Evolutionary conservation across 2,329 filamentous ascomycete genomes (phyloP), one percentile per base, ranked within the genome.

Genomic region (Aspergillus caelatus): DNA sequence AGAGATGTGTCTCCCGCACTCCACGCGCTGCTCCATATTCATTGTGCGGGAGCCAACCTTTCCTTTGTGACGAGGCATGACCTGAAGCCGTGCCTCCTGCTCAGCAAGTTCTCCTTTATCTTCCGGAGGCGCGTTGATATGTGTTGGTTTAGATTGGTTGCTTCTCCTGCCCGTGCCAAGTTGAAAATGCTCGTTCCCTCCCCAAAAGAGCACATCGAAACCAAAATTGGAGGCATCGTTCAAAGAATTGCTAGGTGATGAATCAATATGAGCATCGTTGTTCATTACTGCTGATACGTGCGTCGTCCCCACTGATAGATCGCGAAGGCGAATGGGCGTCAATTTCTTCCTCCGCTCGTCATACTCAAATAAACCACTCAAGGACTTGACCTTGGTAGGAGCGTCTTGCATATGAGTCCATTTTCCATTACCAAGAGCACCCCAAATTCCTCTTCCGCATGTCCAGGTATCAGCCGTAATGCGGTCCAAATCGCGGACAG

Each of bases 141-240:
- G 94, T 1, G 85, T 84, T 1, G 95, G 95, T 14, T 85, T 84
- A 58, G 87, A 86, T 11, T 91, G 74, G 73, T 98, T 98, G 72
- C 88, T 95, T 65, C 94, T 83, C 82, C 91, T 96, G 32, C 95
- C 94, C 0, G 91, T 97, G 14, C 95, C 95, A 30, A 99, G 86
- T 79, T 99, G 95, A 77, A 91, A 97, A 75, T 90, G 87, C 80
- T 98, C 94, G 72, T 98, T 99, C 59, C 93, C 93, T 65, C 95
- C 95, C 92, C 94, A 99, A 83, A 92, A 96, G 1, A 98, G 77
- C 34, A 94, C 89, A 75, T 98, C 95, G 5, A 91, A 88, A 56
- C 95, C 95, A 87, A 89, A 97, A 75, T 95, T 94, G n/a, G 70
- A 68, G 1, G 89, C 92, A 71, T 93, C 91, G 68, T 91, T 90